phyloP scores from a whole-genome alignment of 1,284 basidiomycete genomes.

The Cronartium quercuum region DNA sequence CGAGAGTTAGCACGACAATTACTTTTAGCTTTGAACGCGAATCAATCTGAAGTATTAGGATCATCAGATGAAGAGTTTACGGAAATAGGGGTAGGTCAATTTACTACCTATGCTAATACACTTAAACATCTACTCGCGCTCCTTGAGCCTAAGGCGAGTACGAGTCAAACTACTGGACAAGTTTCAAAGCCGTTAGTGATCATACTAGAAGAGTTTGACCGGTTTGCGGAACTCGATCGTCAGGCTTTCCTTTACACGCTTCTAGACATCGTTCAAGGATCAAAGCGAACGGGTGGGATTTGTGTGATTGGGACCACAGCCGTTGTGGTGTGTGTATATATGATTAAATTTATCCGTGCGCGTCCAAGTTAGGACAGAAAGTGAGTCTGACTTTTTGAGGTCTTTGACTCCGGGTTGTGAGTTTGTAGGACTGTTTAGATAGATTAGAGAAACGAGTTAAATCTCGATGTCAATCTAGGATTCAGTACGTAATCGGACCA shows the following conservation, averaged over 20 bases:
- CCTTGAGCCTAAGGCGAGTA: slow-evolving; percentile 4
- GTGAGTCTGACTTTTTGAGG: too few relatives aligned
- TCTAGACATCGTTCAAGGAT: slow-evolving; percentile 63
- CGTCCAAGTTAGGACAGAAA: neutral
- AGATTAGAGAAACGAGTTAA: slow-evolving; percentile 89
- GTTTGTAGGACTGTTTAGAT: slow-evolving; percentile 66
- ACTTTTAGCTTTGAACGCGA: slow-evolving; percentile 45
- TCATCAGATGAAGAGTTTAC: neutral
- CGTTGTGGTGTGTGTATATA: slow-evolving; percentile 55
- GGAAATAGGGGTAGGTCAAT: neutral
- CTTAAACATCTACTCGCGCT: slow-evolving; percentile 17
- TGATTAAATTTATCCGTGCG: neutral
- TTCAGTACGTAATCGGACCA: slow-evolving; percentile 63
- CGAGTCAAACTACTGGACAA: neutral
- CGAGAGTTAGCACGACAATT: slow-evolving; percentile 83
- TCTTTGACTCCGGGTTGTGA: neutral
- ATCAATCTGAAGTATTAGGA: slow-evolving; percentile 9
- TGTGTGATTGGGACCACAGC: slow-evolving; percentile 75
- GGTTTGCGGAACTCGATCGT: slow-evolving; percentile 64
- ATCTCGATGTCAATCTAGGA: slow-evolving; percentile 85
- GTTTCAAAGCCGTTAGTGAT: slow-evolving; percentile 63
- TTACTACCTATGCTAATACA: slow-evolving; percentile 21
- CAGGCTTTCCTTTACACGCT: slow-evolving; percentile 48
- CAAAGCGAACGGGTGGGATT: slow-evolving; percentile 57
- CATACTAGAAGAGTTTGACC: slow-evolving; percentile 80